Evolutionary conservation across 1,284 basidiomycete species (phyloP).

Genomic region (Trametes polyzona): DNA sequence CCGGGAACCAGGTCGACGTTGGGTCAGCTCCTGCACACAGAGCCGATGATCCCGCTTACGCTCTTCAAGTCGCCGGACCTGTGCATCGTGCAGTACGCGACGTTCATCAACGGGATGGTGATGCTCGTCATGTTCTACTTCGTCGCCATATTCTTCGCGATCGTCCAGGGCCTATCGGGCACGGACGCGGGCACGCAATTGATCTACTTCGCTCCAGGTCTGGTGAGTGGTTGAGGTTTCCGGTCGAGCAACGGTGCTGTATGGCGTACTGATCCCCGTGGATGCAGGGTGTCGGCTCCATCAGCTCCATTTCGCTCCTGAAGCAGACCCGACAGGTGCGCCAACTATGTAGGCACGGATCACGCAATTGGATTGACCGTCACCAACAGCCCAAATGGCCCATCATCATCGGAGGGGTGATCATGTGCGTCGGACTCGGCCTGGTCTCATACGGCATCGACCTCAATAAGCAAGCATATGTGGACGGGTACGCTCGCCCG

Average conservation of each 20-base stretch:
- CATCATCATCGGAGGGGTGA: conserved; percentile 41
- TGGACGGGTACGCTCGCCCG: conserved; percentile 42
- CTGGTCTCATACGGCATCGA: conserved; percentile 48
- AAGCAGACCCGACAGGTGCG: conserved; percentile 27
- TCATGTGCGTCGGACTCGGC: conserved; percentile 46
- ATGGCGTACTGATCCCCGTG: not conserved
- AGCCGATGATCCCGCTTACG: conserved; percentile 48
- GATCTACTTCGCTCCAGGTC: conserved; percentile 52
- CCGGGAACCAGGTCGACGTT: not conserved
- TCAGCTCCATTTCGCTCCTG: conserved; percentile 36
- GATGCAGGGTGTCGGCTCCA: conserved; percentile 38
- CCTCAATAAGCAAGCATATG: conserved; percentile 36
- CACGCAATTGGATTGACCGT: not conserved
- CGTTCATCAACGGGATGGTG: conserved; percentile 49
- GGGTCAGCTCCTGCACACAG: conserved; percentile 36
- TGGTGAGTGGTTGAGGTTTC: conserved; percentile 36
- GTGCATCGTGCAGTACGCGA: conserved; percentile 42
- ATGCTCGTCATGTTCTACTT: conserved; percentile 59
- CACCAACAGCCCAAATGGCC: conserved; percentile 44
- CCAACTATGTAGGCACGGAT: not conserved
- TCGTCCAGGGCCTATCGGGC: conserved; percentile 44
- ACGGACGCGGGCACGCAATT: conserved; percentile 49
- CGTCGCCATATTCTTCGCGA: conserved; percentile 52
- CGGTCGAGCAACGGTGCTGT: too few relatives aligned
- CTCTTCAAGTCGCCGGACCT: conserved; percentile 43